Base-by-base conservation (phyloP, 2,329 filamentous ascomycete genomes). In the Alternaria brassicicola region DNA sequence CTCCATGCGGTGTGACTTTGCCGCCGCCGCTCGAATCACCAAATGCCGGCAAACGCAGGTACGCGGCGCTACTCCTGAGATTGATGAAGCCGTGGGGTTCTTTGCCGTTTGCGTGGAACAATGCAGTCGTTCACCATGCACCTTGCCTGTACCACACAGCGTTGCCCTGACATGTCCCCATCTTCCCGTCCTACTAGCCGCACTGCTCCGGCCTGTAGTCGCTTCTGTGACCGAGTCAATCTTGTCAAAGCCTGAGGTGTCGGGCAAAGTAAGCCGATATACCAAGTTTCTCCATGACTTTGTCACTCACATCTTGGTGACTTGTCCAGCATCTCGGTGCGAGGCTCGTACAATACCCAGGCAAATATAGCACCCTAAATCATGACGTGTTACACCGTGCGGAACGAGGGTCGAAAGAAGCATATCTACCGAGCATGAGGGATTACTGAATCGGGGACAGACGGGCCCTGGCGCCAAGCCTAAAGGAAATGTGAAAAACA, bases 11-110 rank as follows among this genome's bases (percentile, higher is more conserved):
- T 59, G 57, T 55, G 25, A 58, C 51, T 19, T 43, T 54, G 33
- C 48, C 50, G 57, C 58, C 53, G 52, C 55, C 50, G 54, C 56
- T 54, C 46, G 57, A 58, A 42, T 35, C 17, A 17, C 43, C 58
- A 51, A 52, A 50, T 46, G 54, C 49, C 51, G 51, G 47, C 23
- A 45, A 38, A 66, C 59, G 59, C 64, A 39, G 36, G 64, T 66
- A 66, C 64, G 57, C 64, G 62, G 57, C 57, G 55, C 64, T 65
- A 66, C 62, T 61, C 64, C 62, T 66, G 55, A 62, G 50, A 57
- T 59, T 58, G 55, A 55, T 23, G 30, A 45, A 38, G 30, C 47
- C 33, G 47, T 49, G 31, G 46, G 31, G 30, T 25, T 15, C n/a
- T n/a, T 25, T 23, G 33, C 49, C 25, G 39, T 53, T 53, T 21